Base-by-base conservation (phyloP, 2,329 filamentous ascomycete genomes). In the Setomelanomma holmii region DNA sequence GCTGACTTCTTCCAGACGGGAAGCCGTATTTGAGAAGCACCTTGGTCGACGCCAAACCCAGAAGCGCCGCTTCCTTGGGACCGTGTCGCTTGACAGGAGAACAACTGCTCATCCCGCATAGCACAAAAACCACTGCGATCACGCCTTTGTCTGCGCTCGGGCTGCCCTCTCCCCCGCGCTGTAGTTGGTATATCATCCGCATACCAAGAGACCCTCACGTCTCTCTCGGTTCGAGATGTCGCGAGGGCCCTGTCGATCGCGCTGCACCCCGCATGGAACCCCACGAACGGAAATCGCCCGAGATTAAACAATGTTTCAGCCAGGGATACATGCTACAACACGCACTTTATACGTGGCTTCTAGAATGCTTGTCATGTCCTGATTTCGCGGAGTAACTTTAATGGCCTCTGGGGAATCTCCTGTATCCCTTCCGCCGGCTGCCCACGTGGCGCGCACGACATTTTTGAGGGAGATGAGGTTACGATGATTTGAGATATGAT, bases 191-290 rank as follows among this genome's bases (percentile, higher is more conserved):
- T n/a, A n/a, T n/a, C n/a, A n/a, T n/a, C n/a, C n/a, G n/a, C n/a
- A n/a, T n/a, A n/a, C n/a, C n/a, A n/a, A n/a, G n/a, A n/a, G n/a
- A n/a, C n/a, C n/a, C n/a, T 36, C n/a, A 16, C n/a, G 16, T 36
- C 12, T 22, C 4, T 20, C 48, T 64, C 61, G 61, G 61, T 20
- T 30, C 2, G 49, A 40, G 49, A 49, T 59, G 23, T 40, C 49
- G 57, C 59, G 59, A 64, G 50, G 39, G 43, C 42, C 55, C 36
- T 49, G 49, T 36, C 43, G 53, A 57, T 62, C 40, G 24, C 16
- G 44, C 40, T 27, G 30, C 47, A 53, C 49, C 57, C 55, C 55
- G 50, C 49, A 20, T 48, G 49, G n/a, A 20, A 35, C 36, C 46
- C 43, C 41, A 30, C 38, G 38, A 43, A 24, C n/a, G 21, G 16